Base-by-base conservation (phyloP, 139 green algal genomes). In the Chlorella sorokiniana region DNA sequence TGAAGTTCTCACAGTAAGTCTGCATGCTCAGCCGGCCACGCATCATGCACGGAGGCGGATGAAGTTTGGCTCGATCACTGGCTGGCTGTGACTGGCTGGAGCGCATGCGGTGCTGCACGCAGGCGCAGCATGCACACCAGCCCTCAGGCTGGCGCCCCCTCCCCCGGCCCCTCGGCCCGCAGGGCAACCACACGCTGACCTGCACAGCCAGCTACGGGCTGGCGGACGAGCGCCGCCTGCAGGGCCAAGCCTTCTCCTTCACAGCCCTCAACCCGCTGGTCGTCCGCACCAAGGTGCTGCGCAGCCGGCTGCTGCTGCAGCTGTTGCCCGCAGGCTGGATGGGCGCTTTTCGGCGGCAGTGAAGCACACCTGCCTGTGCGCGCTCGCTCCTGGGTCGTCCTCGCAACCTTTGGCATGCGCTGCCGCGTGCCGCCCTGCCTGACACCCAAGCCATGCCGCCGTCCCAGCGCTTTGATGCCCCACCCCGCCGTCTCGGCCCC, bases 161-260 rank as follows among this genome's bases (percentile, higher is more conserved):
- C 5, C 62, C 37, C 14, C 35, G 25, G 25, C 4, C 33, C 18
- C 35, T 54, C 48, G 33, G 18, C 23, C 10, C 10, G 29, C 54
- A 79, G 73, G 73, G 89, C 25, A 11, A 71, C 35, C 90, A 94
- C 85, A 92, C 85, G 42, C 82, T 93, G 41, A 83, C 86, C 29
- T 93, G 89, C 82, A 87, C 81, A 20, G 78, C 87, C 29, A 48
- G 44, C 31, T 93, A 92, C 70, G 31, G 25, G 35, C 48, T 48
- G 23, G 81, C 87, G 25, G 87, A 84, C 22, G 90, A 92, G 76
- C 87, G 88, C 27, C 89, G 89, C 69, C 86, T 83, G 52, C 81
- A 90, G 44, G 87, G 84, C 1, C 78, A 83, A 67, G 63, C 48
- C 74, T 95, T 91, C 81, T 91, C 90, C 52, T 95, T 95, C 61